Percentiles rank a stretch among this genome's conserved stretches.
Evolutionary conservation across 208 protist species (phyloP).

Genomic region (Lotmaria passim): DNA sequence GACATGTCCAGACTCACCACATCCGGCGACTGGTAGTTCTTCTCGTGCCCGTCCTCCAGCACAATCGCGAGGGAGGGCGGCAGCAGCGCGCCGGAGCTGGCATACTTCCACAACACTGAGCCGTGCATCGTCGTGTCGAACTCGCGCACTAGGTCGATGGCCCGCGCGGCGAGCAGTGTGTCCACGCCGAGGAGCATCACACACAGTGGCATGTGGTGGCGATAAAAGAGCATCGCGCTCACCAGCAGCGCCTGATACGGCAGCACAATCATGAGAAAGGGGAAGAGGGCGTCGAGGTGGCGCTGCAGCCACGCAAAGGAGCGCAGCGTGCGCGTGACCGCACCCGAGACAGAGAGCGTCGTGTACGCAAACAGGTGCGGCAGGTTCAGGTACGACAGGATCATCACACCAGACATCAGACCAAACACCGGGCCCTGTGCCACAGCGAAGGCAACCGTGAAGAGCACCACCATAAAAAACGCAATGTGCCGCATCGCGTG

Average conservation of each 20-base stretch:
- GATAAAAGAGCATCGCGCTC: constrained; percentile 66
- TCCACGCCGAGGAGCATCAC: constrained; percentile 58
- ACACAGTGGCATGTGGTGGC: constrained; percentile 45
- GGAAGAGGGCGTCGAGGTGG: constrained; percentile 61
- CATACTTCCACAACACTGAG: constrained; percentile 70
- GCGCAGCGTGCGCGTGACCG: constrained; percentile 47
- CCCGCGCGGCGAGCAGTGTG: constrained; percentile 59
- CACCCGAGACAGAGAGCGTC: constrained; percentile 54
- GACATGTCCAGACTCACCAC: constrained; percentile 71
- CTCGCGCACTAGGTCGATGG: constrained; percentile 76
- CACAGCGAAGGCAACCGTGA: constrained; percentile 33
- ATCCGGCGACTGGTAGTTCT: constrained; percentile 38
- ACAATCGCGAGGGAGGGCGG: constrained; percentile 63
- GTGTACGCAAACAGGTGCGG: constrained; percentile 71
- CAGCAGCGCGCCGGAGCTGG: constrained; percentile 33
- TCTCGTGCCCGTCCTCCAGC: constrained; percentile 76
- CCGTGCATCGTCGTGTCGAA: constrained; percentile 73
- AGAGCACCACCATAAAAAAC: constrained; percentile 50
- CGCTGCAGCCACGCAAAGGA: constrained; percentile 67
- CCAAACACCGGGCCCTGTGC: constrained; percentile 58
- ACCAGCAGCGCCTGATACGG: constrained; percentile 68
- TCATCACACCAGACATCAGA: constrained; percentile 51
- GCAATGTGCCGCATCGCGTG: constrained; percentile 78
- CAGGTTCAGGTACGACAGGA: constrained; percentile 72
- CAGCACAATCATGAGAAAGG: constrained; percentile 46